These are phyloP conservation scores for Pythium vanterpoolii DNA, from an alignment of 352 stramenopile species.

Conservation along the genomic window DNA sequence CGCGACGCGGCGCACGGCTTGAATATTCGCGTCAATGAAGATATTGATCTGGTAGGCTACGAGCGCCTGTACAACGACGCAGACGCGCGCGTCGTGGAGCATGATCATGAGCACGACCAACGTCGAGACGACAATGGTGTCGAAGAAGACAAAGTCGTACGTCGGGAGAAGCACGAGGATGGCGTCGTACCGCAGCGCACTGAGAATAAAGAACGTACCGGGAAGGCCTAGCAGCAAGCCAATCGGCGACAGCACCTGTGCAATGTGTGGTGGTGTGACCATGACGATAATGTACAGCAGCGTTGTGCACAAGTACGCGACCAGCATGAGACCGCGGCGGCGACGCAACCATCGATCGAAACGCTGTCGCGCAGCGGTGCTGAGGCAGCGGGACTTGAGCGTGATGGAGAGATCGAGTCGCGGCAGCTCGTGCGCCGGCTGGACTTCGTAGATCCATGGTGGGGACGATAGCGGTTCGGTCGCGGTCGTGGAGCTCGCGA, in stretches of 20 bases:
- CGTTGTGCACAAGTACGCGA: slow-evolving; percentile 4
- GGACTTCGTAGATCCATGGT: slow-evolving; percentile 3
- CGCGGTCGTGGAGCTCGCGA: neutral
- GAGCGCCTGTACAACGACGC: slow-evolving; percentile 4
- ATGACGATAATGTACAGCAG: slow-evolving; percentile 5
- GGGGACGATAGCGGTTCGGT: neutral
- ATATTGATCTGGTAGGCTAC: slow-evolving; percentile 20
- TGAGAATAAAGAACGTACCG: neutral
- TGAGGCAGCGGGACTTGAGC: slow-evolving; percentile 5
- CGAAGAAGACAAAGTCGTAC: slow-evolving; percentile 21
- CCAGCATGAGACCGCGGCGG: neutral
- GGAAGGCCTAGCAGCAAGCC: slow-evolving; percentile 1
- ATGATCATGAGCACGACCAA: slow-evolving; percentile 7
- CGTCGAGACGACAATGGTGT: neutral
- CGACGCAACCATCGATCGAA: slow-evolving; percentile 6
- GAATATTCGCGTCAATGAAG: slow-evolving; percentile 20
- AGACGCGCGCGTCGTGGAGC: slow-evolving; percentile 7
- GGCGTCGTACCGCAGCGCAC: neutral
- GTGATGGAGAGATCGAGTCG: slow-evolving; percentile 16
- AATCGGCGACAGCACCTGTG: neutral
- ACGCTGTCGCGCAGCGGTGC: neutral
- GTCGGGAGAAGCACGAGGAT: slow-evolving; percentile 15
- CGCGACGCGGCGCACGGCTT: slow-evolving; percentile 6
- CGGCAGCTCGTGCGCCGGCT: slow-evolving; percentile 2
- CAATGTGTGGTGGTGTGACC: neutral